A percentile compares a stretch with the other conserved stretches of the same genome.
Evolutionary conservation across 1,139 yeast genomes (phyloP).

Genomic region (Pneumocystis oryctolagi): DNA sequence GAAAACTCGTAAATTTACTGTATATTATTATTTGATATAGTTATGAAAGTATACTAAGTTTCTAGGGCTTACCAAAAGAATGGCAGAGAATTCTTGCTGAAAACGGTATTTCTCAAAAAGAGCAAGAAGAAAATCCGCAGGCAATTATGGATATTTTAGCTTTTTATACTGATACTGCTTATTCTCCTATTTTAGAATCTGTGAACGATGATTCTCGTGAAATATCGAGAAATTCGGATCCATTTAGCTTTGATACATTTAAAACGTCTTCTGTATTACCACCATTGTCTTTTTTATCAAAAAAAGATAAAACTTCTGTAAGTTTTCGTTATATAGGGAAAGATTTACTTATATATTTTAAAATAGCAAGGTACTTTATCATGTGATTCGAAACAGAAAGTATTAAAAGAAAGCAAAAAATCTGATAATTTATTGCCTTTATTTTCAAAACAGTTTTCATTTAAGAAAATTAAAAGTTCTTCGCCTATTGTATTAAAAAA

Average conservation of each 20-base stretch:
- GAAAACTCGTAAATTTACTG: conserved; percentile 67
- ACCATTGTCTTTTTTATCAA: conserved; percentile 3
- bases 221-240: background rate
- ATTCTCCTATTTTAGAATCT: conserved; percentile 25
- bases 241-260: background rate
- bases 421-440: background rate
- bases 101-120: conserved; percentile 70
- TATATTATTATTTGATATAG: background rate
- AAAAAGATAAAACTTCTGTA: conserved; percentile 15
- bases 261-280: background rate
- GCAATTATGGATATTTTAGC: conserved; percentile 89
- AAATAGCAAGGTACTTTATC: background rate
- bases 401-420: background rate
- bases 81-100: conserved; percentile 78
- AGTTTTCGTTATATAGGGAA: conserved; percentile 6
- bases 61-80: conserved; percentile 63
- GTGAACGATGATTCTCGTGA: background rate
- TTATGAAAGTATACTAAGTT: background rate
- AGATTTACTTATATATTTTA: background rate
- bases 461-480: background rate
- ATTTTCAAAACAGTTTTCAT: background rate
- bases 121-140: conserved; percentile 82
- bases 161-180: conserved; percentile 50
- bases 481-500: background rate
- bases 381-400: background rate